A percentile compares a stretch with the other conserved stretches of the same genome.
These are phyloP conservation scores for Oemleria cerasiformis DNA, from an alignment of 306 rosid genomes.

Conservation along the genomic window DNA sequence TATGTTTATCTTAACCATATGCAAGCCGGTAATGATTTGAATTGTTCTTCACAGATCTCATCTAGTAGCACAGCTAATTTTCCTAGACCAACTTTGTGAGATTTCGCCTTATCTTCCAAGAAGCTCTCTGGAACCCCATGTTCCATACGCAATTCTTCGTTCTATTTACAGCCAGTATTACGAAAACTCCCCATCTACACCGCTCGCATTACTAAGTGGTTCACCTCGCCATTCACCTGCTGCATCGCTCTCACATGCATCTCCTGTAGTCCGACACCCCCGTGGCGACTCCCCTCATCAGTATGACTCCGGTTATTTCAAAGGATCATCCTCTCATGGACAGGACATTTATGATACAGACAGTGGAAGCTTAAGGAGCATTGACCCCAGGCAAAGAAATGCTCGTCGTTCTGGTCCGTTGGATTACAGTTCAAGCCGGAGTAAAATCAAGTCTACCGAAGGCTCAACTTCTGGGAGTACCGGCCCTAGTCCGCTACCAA, in stretches of 20 bases:
- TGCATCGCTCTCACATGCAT: slow-evolving; percentile 59
- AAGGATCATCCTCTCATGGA: slow-evolving; percentile 63
- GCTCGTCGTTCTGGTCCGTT: slow-evolving; percentile 86
- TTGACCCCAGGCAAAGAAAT: slow-evolving; percentile 52
- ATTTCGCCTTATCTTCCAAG: slow-evolving; percentile 89
- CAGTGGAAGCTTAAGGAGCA: slow-evolving; percentile 46
- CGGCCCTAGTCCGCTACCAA: slow-evolving; percentile 92
- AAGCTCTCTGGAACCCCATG: slow-evolving; percentile 74
- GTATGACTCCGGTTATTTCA: slow-evolving; percentile 68
- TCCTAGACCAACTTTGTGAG: slow-evolving; percentile 93
- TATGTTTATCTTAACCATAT: neutral
- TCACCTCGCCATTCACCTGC: slow-evolving; percentile 91
- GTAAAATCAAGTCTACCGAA: slow-evolving; percentile 57
- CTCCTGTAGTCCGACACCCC: slow-evolving; percentile 63
- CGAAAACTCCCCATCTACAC: slow-evolving; percentile 61
- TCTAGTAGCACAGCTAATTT: slow-evolving; percentile 85
- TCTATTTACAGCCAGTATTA: slow-evolving; percentile 89
- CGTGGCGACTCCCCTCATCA: slow-evolving; percentile 79
- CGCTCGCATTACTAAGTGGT: slow-evolving; percentile 58
- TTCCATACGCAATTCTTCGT: slow-evolving; percentile 89
- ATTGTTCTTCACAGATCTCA: slow-evolving; percentile 63
- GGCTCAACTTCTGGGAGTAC: slow-evolving; percentile 82
- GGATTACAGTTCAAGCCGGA: slow-evolving; percentile 78
- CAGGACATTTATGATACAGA: slow-evolving; percentile 55
- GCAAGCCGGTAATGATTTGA: slow-evolving; percentile 13